Conservation (phyloP, 352 stramenopile species). For the Globisporangium echinulatum region DNA sequence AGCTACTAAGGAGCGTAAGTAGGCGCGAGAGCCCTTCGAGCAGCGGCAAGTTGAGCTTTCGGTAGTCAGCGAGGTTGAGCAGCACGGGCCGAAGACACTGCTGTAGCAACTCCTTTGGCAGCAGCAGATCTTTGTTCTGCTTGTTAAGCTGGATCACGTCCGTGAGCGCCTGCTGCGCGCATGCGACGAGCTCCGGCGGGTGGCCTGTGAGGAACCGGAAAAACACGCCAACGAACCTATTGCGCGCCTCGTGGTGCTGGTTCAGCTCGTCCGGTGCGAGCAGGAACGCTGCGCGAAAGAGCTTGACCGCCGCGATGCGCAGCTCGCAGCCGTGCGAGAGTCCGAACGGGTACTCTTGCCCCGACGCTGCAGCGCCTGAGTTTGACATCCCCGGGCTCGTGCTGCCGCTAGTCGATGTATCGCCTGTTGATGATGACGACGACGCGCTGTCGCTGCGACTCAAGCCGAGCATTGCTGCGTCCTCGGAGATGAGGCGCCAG, state of each 20-base stretch:
- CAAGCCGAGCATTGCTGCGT: slow-evolving; percentile 22
- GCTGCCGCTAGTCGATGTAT: slow-evolving; percentile 7
- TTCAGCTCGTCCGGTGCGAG: slow-evolving; percentile 79
- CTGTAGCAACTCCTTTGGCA: slow-evolving; percentile 95
- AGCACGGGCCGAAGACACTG: slow-evolving; percentile 94
- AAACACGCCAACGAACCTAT: slow-evolving; percentile 85
- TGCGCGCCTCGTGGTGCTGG: slow-evolving; percentile 76
- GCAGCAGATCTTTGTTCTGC: slow-evolving; percentile 77
- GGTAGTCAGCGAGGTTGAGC: slow-evolving; percentile 94
- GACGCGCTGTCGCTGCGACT: slow-evolving; percentile 14
- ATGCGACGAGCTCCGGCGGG: slow-evolving; percentile 72
- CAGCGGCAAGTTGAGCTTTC: slow-evolving; percentile 94
- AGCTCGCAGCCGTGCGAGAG: slow-evolving; percentile 77
- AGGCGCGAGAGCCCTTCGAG: slow-evolving; percentile 91
- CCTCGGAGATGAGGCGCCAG: slow-evolving; percentile 79
- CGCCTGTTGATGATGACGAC: slow-evolving; percentile 19
- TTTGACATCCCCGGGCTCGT: slow-evolving; percentile 8
- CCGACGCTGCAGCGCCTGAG: slow-evolving; percentile 35
- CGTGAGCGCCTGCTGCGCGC: slow-evolving; percentile 74
- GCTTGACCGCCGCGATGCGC: slow-evolving; percentile 81
- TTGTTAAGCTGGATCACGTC: slow-evolving; percentile 84
- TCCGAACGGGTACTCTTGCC: slow-evolving; percentile 84
- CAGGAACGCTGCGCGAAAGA: slow-evolving; percentile 84
- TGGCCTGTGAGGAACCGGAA: slow-evolving; percentile 89
- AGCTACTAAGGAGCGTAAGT: slow-evolving; percentile 92